These are phyloP conservation scores for Leccinum griseonigrum DNA, from an alignment of 1,284 basidiomycete genomes.

Conservation along the genomic window DNA sequence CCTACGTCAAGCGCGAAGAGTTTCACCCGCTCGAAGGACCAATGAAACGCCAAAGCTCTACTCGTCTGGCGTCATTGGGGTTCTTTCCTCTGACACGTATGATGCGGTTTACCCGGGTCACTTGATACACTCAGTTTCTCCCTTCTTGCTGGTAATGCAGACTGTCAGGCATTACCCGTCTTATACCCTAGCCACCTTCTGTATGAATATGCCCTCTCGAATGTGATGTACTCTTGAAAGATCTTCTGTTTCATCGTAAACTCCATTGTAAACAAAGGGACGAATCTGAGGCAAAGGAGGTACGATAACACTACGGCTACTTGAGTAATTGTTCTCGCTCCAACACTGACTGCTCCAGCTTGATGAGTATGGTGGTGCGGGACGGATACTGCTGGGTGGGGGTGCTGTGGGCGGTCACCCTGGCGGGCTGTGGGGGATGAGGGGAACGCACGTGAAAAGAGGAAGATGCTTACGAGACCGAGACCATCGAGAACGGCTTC, in stretches of 20 bases:
- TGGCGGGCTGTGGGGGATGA: conserved; percentile 68
- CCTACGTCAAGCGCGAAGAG: conserved; percentile 3
- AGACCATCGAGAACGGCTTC: conserved; percentile 96
- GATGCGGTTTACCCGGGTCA: too few species aligned
- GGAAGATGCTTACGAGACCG: conserved; percentile 75
- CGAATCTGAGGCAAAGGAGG: not conserved
- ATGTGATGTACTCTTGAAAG: too few species aligned
- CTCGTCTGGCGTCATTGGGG: too few species aligned
- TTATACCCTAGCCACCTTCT: too few species aligned
- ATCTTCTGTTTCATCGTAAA: not conserved
- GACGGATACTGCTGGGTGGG: conserved; percentile 79
- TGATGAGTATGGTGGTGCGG: conserved; percentile 91
- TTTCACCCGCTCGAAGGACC: conserved; percentile 1
- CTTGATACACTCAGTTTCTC: too few species aligned
- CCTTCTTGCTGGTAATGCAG: too few species aligned
- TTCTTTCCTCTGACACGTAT: too few species aligned
- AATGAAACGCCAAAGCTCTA: too few species aligned
- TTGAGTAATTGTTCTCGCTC: conserved; percentile 85
- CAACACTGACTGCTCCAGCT: conserved; percentile 86
- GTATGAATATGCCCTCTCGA: too few species aligned
- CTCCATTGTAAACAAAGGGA: not conserved
- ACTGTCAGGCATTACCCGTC: too few species aligned
- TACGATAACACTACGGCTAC: conserved; percentile 24
- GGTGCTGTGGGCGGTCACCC: conserved; percentile 96
- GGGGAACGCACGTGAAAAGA: conserved; percentile 6